These are phyloP conservation scores for Aspergillus puulaauensis DNA, from an alignment of 2,329 filamentous ascomycete species.

Conservation along the genomic window DNA sequence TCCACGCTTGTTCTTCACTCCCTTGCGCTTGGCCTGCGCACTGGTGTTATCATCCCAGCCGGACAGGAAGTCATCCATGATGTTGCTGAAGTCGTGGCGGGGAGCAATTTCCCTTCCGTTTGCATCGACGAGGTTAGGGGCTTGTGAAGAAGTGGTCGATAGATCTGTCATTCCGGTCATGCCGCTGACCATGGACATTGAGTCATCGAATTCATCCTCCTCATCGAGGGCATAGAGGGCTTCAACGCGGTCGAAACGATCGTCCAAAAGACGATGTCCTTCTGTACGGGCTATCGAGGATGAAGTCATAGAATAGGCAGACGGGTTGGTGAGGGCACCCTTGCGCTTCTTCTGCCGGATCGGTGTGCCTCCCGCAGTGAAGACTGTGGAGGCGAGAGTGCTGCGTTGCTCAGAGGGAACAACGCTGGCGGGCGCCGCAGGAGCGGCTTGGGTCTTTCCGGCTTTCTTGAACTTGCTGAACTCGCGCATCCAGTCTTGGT, in stretches of 20 bases:
- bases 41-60: constrained; percentile 50
- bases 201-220: constrained; percentile 52
- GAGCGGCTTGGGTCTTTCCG: constrained; percentile 47
- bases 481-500: constrained; percentile 85
- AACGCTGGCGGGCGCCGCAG: constrained; percentile 34
- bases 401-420: constrained; percentile 42
- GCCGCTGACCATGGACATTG: constrained; percentile 51
- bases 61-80: constrained; percentile 91
- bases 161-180: constrained; percentile 61
- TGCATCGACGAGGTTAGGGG: constrained; percentile 52
- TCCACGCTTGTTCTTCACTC: constrained; percentile 57
- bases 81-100: constrained; percentile 77
- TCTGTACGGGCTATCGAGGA: constrained; percentile 86
- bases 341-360: constrained; percentile 86
- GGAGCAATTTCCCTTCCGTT: constrained; percentile 53
- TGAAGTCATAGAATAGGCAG: constrained; percentile 87
- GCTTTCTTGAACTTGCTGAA: constrained; percentile 95
- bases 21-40: constrained; percentile 43
- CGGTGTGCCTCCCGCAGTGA: constrained; percentile 63
- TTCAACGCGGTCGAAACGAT: constrained; percentile 87
- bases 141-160: constrained; percentile 54
- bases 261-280: constrained; percentile 79
- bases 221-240: constrained; percentile 70
- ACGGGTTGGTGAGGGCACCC: constrained; percentile 84
- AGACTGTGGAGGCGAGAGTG: constrained; percentile 46